phyloP scores from a whole-genome alignment of 2,329 filamentous ascomycete genomes.

The Cladophialophora exuberans region DNA sequence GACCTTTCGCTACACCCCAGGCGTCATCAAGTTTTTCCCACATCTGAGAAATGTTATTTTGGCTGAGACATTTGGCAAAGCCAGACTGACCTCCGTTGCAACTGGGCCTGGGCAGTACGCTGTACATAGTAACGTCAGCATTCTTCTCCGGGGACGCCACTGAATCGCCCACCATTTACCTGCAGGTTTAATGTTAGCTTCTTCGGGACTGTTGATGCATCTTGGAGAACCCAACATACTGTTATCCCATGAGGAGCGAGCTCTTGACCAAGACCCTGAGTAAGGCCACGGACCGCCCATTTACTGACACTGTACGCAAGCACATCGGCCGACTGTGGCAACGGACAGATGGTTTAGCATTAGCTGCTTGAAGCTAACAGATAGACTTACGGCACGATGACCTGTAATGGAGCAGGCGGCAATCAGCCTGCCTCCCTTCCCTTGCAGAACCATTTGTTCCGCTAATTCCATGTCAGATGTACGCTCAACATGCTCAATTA shows the following conservation, averaged over 20 bases:
- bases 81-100: neutral
- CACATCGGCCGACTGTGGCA: neutral
- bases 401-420: neutral
- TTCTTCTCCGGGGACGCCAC: no score
- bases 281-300: neutral
- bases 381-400: no score
- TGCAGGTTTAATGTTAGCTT: no score
- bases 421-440: neutral
- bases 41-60: neutral
- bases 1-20: neutral
- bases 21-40: neutral
- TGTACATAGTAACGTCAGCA: no score
- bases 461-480: neutral
- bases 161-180: no score
- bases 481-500: no score
- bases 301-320: neutral
- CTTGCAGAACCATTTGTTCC: neutral
- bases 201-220: no score
- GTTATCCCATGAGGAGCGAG: neutral
- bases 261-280: neutral
- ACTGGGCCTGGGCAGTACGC: neutral
- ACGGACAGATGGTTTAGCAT: no score
- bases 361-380: no score
- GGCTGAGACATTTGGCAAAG: neutral
- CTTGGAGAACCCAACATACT: neutral